Base-by-base conservation (phyloP, 129 eudicot genomes). In the Centrapalus pauciflorus region DNA sequence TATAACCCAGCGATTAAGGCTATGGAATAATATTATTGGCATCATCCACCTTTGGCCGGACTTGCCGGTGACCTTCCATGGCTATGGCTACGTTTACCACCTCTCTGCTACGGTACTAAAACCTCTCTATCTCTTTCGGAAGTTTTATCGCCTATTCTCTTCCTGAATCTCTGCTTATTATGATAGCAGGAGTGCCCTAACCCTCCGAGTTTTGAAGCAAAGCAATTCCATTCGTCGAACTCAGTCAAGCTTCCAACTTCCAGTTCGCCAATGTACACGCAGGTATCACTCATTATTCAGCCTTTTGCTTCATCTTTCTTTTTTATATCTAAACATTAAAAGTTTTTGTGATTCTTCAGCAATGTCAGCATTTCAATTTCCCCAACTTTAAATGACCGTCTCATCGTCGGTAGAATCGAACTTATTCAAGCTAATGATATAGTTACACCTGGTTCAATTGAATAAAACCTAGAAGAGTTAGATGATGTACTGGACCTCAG, bases 31-130 rank as follows among this genome's bases (percentile, higher is more conserved):
- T n/a, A n/a, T n/a, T n/a, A n/a, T n/a, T n/a, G n/a, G n/a, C n/a
- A n/a, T n/a, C n/a, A n/a, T n/a, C n/a, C n/a, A n/a, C 3, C 37
- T 32, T 32, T 7, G 7, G 7, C 37, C 23, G 69, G 69, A n/a
- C n/a, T n/a, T 52, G 35, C 13, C 46, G 9, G 38, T 30, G 62
- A 67, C 37, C 73, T 33, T 64, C 55, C 60, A 7, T n/a, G 10
- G 60, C 51, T 49, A 81, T 81, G 82, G 77, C 87, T 66, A 69
- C 74, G 48, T 2, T 51, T 3, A 56, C 70, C 45, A 55, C 78
- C 66, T 74, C 80, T 28, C 57, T 73, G 24, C 71, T 70, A 45
- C 67, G 76, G 80, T 82, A 56, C 21, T 58, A 3, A 56, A 25
- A 25, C 27, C 49, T 19, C 10, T 45, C 51, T 12, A 24, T 5